Conservation (phyloP, 1,139 yeast genomes). For the Yamadazyma blattariae region DNA sequence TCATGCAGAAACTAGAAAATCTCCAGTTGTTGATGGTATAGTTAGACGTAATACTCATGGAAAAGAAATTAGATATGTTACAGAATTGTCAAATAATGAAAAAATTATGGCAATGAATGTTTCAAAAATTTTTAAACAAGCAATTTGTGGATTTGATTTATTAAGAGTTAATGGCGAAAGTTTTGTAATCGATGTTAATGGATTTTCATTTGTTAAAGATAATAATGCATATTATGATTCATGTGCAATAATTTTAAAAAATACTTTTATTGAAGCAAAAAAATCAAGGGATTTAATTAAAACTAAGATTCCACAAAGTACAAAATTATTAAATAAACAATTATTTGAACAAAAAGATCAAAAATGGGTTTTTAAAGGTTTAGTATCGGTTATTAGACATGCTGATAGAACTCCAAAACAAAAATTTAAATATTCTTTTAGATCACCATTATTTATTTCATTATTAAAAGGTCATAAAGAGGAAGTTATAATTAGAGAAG, state of each 20-base stretch:
- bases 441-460: conserved; percentile 81
- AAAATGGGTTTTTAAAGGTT: conserved; percentile 95
- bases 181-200: conserved; percentile 96
- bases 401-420: conserved; percentile 99
- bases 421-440: conserved; percentile 92
- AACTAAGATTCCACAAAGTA: conserved; percentile 35
- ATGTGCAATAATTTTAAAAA: conserved; percentile 75
- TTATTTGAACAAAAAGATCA: conserved; percentile 78
- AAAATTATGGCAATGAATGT: conserved; percentile 76
- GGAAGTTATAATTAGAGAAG: conserved; percentile 92
- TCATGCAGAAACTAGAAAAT: conserved; percentile 97
- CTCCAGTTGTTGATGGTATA: conserved; percentile 98
- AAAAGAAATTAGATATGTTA: conserved; percentile 88
- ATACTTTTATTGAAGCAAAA: conserved; percentile 63
- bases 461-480: conserved; percentile 91
- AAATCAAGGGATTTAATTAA: conserved; percentile 42
- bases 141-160: conserved; percentile 97
- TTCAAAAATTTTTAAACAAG: conserved; percentile 76
- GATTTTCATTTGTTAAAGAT: conserved; percentile 96
- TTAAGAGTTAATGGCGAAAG: conserved; percentile 85
- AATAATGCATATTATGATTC: conserved; percentile 82
- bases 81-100: conserved; percentile 75
- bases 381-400: conserved; percentile 89
- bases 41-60: conserved; percentile 98
- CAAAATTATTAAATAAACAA: conserved; percentile 35